phyloP scores from a whole-genome alignment of 371 early-diverging fungal genomes.

The Circinella minor region DNA sequence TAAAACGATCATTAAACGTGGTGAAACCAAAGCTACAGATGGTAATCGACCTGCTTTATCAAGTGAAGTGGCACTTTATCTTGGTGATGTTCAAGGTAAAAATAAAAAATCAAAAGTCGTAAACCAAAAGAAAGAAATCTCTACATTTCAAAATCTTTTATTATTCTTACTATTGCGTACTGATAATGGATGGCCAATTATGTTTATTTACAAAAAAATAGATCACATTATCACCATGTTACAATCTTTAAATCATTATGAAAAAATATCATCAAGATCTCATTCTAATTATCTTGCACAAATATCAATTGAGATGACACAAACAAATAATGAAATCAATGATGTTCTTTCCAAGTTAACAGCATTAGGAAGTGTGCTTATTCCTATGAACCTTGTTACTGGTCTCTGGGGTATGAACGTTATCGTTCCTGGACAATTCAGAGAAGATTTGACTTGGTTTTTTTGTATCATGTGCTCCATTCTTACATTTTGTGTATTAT shows the following conservation, averaged over 20 bases:
- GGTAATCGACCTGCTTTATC: constrained; percentile 44
- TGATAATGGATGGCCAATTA: background rate
- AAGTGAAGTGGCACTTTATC: constrained; percentile 78
- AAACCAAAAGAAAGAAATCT: too few species aligned
- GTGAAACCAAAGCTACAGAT: constrained; percentile 55
- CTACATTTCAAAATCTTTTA: too few species aligned
- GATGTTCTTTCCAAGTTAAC: constrained; percentile 91
- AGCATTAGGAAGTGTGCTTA: constrained; percentile 88
- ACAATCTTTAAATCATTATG: constrained; percentile 88
- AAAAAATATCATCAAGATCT: constrained; percentile 87
- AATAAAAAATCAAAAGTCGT: too few species aligned
- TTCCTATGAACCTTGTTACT: constrained; percentile 94
- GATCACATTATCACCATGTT: constrained; percentile 96
- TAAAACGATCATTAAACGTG: constrained; percentile 79
- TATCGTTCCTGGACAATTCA: constrained; percentile 72
- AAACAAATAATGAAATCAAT: constrained; percentile 90
- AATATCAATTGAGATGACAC: constrained; percentile 95
- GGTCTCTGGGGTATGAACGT: constrained; percentile 95
- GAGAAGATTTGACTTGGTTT: constrained; percentile 71
- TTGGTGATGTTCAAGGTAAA: constrained; percentile 89
- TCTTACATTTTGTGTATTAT: constrained; percentile 39
- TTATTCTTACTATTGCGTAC: too few species aligned
- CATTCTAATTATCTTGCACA: constrained; percentile 98
- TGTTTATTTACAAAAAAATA: constrained; percentile 15
- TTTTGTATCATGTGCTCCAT: constrained; percentile 55